Conservation (phyloP, 345 rosid genomes). For the Acer yangbiense region DNA sequence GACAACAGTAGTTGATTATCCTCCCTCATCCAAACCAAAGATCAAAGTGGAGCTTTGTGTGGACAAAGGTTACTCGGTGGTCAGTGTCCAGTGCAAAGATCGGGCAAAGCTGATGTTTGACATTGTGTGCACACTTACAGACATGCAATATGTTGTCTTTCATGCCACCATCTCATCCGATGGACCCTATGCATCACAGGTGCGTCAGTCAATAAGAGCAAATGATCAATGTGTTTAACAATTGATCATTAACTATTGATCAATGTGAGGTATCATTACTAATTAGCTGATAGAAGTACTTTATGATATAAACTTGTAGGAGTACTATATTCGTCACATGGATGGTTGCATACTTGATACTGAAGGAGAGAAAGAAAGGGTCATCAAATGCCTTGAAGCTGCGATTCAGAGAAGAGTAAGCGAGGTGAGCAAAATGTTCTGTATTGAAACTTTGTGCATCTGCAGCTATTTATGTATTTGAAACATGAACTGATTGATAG, state of each 20-base stretch:
- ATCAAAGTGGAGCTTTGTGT: slow-evolving; percentile 66
- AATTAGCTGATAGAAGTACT: neutral
- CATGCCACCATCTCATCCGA: slow-evolving; percentile 78
- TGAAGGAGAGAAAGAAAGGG: slow-evolving; percentile 86
- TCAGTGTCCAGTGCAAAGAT: slow-evolving; percentile 75
- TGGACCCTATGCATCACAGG: slow-evolving; percentile 84
- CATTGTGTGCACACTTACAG: slow-evolving; percentile 94
- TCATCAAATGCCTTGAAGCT: slow-evolving; percentile 87
- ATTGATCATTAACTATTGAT: neutral
- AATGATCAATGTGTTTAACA: neutral
- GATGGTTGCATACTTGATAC: slow-evolving; percentile 89
- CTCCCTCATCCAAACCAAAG: slow-evolving; percentile 48
- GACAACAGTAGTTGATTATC: slow-evolving; percentile 40
- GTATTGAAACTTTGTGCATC: neutral
- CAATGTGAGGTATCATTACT: neutral
- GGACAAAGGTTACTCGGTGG: slow-evolving; percentile 86
- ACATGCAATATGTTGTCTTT: slow-evolving; percentile 94
- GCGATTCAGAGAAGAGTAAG: slow-evolving; percentile 84
- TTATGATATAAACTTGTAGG: slow-evolving; percentile 33
- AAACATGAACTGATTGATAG: neutral
- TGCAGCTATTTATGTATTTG: neutral
- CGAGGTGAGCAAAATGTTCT: slow-evolving; percentile 54
- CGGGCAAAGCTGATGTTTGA: slow-evolving; percentile 88
- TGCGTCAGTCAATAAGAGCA: neutral
- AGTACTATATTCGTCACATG: slow-evolving; percentile 86